Evolutionary conservation across 208 protist genomes (phyloP).

Genomic region (Crithidia sp.): DNA sequence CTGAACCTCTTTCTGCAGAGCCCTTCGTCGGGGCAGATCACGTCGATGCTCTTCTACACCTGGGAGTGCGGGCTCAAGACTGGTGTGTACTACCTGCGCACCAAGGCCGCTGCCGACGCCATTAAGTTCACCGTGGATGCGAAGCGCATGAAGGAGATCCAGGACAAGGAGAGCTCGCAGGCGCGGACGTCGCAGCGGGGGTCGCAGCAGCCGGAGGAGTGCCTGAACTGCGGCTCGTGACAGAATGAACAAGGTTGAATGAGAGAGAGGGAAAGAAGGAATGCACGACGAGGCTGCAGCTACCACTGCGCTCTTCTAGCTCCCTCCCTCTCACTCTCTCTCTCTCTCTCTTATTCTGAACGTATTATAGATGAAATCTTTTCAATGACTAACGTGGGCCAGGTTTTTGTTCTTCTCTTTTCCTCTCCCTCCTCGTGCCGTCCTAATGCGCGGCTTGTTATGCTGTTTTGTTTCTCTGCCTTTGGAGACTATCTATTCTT

Average conservation of each 20-base stretch:
- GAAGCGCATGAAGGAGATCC: conserved; percentile 75
- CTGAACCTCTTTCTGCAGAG: conserved; percentile 98
- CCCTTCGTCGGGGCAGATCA: conserved; percentile 95
- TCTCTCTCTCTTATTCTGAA: not conserved
- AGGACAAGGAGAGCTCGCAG: conserved; percentile 39
- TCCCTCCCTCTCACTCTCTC: not conserved
- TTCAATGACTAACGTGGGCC: not conserved
- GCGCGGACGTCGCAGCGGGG: conserved; percentile 5
- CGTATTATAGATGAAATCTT: not conserved
- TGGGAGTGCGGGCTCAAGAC: conserved; percentile 99
- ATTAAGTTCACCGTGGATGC: conserved; percentile 99
- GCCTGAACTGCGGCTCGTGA: conserved; percentile 88
- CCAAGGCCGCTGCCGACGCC: conserved; percentile 97
- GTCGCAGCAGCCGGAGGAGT: conserved; percentile 69
- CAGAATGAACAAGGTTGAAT: not conserved
- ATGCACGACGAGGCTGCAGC: not conserved
- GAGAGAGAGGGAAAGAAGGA: not conserved
- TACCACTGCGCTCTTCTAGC: not conserved
- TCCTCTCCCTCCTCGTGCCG: not conserved
- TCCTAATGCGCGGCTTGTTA: not conserved
- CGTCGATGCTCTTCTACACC: conserved; percentile 99
- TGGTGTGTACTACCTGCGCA: conserved; percentile 99
- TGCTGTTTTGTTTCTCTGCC: not conserved
- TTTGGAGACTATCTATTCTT: not conserved
- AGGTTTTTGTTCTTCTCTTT: conserved; percentile 5